A percentile compares a stretch with the other conserved stretches of the same genome.
phyloP scores from a whole-genome alignment of 2,329 filamentous ascomycete genomes.

The Penicillium sp. region DNA sequence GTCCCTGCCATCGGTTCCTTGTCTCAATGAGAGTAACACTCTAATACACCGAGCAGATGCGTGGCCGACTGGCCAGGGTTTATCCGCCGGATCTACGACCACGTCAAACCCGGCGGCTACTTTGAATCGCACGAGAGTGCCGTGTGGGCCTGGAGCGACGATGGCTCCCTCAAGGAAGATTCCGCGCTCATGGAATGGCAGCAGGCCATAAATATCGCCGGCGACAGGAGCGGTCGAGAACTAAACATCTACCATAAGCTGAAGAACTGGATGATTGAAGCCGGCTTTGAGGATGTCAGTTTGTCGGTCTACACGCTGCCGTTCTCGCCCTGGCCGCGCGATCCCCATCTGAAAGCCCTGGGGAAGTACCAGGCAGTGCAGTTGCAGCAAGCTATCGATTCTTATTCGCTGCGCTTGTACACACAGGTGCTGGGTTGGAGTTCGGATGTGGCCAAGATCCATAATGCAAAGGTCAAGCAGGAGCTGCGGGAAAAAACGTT shows the following conservation, averaged over 20 bases:
- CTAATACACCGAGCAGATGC: constrained; percentile 16
- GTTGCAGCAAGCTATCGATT: constrained; percentile 25
- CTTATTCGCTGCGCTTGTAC: constrained; percentile 22
- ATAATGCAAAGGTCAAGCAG: constrained; percentile 22
- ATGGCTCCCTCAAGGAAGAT: constrained; percentile 19
- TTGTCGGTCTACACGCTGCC: constrained; percentile 19
- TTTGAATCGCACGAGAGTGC: constrained; percentile 34
- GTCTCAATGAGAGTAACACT: background rate
- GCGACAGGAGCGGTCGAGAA: constrained; percentile 24
- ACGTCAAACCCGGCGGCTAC: constrained; percentile 35
- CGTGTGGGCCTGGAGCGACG: constrained; percentile 26
- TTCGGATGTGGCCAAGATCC: constrained; percentile 19
- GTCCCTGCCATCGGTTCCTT: constrained; percentile 17
- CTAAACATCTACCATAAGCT: constrained; percentile 31
- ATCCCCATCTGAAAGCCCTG: constrained; percentile 19
- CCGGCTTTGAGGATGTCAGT: constrained; percentile 23
- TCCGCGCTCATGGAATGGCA: constrained; percentile 29
- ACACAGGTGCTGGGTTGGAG: constrained; percentile 26
- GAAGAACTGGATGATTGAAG: constrained; percentile 32
- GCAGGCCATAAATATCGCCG: constrained; percentile 24
- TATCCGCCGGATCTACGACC: constrained; percentile 18
- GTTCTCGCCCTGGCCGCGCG: constrained; percentile 23
- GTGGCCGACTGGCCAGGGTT: constrained; percentile 21
- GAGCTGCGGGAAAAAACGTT: constrained; percentile 21
- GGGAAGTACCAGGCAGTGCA: constrained; percentile 23